These are phyloP conservation scores for Paramecium bursaria DNA, from an alignment of 73 alveolate genomes.

Conservation along the genomic window DNA sequence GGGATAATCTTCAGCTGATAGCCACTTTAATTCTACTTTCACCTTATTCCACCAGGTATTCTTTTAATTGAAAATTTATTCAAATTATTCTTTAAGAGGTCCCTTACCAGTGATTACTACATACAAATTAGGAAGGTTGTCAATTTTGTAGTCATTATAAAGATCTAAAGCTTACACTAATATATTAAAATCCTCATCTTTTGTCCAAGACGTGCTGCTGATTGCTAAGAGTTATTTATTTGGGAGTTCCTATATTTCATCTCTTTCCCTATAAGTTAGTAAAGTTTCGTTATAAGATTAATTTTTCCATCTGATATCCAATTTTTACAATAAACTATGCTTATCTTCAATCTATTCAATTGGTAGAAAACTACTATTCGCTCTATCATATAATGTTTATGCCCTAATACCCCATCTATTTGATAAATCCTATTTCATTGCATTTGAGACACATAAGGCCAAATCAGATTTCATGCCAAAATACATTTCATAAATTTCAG, in stretches of 20 bases:
- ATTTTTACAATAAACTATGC: slow-evolving; percentile 47
- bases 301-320: slow-evolving; percentile 24
- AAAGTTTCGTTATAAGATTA: slow-evolving; percentile 28
- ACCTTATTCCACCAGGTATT: slow-evolving; percentile 67
- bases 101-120: neutral
- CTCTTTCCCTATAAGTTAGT: slow-evolving; percentile 9
- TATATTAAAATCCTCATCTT: slow-evolving; percentile 66
- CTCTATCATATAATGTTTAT: slow-evolving; percentile 67
- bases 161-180: slow-evolving; percentile 43
- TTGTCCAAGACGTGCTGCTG: slow-evolving; percentile 70
- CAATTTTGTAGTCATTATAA: slow-evolving; percentile 32
- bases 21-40: slow-evolving; percentile 73
- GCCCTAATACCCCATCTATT: slow-evolving; percentile 68
- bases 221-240: slow-evolving; percentile 51
- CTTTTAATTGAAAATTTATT: slow-evolving; percentile 62
- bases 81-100: slow-evolving; percentile 31
- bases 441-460: slow-evolving; percentile 90
- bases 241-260: neutral
- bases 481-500: slow-evolving; percentile 85
- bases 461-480: slow-evolving; percentile 87
- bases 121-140: neutral
- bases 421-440: slow-evolving; percentile 77
- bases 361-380: slow-evolving; percentile 71
- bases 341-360: slow-evolving; percentile 59
- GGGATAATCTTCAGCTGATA: slow-evolving; percentile 83